Percentiles rank a stretch among this genome's conserved stretches.
Conservation (phyloP, 2,329 filamentous ascomycete genomes). For the Verticillium albo-atrum region DNA sequence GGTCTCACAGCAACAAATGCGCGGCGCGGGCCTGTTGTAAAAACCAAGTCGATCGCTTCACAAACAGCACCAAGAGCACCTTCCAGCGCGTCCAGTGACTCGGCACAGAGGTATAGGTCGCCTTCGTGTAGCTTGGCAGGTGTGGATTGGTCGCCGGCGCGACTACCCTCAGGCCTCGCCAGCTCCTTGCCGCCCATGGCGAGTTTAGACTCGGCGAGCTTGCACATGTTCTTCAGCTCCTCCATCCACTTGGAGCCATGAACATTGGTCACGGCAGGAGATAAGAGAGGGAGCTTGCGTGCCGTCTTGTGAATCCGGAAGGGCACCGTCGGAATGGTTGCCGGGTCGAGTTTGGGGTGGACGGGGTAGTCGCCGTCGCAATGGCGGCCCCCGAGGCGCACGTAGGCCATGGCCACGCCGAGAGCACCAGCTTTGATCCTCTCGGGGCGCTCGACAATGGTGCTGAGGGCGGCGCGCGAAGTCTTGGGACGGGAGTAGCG, state of each 20-base stretch:
- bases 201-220: constrained; percentile 72
- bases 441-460: constrained; percentile 92
- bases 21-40: constrained; percentile 60
- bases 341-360: constrained; percentile 55
- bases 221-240: constrained; percentile 81
- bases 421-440: constrained; percentile 78
- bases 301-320: constrained; percentile 83
- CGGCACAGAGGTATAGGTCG: constrained; percentile 84
- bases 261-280: constrained; percentile 79
- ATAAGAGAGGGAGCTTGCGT: constrained; percentile 65
- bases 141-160: constrained; percentile 36
- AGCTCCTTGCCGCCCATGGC: constrained; percentile 76
- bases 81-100: constrained; percentile 83
- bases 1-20: constrained; percentile 92
- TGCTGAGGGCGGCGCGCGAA: constrained; percentile 63
- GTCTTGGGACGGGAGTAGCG: constrained; percentile 81
- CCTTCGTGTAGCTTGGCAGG: constrained; percentile 70
- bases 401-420: constrained; percentile 82
- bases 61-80: constrained; percentile 89
- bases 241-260: constrained; percentile 93
- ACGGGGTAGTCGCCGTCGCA: constrained; percentile 65
- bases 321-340: constrained; percentile 56
- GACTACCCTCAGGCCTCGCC: constrained; percentile 59
- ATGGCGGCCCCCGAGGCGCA: constrained; percentile 80
- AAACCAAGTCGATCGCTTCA: constrained; percentile 85